Percentiles rank a stretch among this genome's conserved stretches.
Conservation (phyloP, 306 rosid species). For the Rubus idaeus region DNA sequence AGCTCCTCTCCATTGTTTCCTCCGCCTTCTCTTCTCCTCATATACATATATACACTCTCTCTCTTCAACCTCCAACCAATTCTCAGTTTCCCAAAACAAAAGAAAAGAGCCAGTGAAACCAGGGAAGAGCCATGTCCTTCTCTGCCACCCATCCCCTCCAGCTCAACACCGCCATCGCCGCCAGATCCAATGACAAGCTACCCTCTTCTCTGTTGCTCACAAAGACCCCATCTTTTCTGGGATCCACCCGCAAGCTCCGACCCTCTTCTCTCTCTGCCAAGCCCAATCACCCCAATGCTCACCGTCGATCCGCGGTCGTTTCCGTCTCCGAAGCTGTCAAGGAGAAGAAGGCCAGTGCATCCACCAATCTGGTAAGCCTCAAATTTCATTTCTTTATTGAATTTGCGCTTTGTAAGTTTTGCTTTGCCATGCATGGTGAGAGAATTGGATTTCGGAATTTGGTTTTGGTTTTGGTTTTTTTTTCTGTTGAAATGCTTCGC, state of each 20-base stretch:
- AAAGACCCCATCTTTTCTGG: constrained; percentile 53
- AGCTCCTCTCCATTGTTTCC: constrained; percentile 52
- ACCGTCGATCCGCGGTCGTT: constrained; percentile 51
- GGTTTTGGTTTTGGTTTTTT: background rate
- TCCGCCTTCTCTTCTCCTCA: constrained; percentile 52
- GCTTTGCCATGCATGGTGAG: constrained; percentile 8
- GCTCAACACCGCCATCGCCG: constrained; percentile 38
- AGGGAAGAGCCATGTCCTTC: constrained; percentile 52
- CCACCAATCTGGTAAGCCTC: constrained; percentile 57
- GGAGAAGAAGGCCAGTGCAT: constrained; percentile 49
- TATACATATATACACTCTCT: background rate
- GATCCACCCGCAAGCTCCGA: constrained; percentile 66
- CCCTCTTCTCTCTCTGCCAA: constrained; percentile 31
- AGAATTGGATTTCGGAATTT: background rate
- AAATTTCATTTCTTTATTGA: constrained; percentile 13
- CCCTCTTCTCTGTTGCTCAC: constrained; percentile 34
- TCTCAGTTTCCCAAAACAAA: background rate
- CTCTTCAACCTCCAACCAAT: background rate
- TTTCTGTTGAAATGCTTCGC: background rate
- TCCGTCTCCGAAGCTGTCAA: constrained; percentile 64
- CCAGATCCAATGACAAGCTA: constrained; percentile 65
- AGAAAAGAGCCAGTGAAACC: too few relatives aligned
- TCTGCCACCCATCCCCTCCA: constrained; percentile 63
- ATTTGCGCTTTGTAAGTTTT: background rate
- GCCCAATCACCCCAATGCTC: constrained; percentile 22